Evolutionary conservation across 768 basidiomycete species (phyloP).

Genomic region (Hygrophorus pudorinus): DNA sequence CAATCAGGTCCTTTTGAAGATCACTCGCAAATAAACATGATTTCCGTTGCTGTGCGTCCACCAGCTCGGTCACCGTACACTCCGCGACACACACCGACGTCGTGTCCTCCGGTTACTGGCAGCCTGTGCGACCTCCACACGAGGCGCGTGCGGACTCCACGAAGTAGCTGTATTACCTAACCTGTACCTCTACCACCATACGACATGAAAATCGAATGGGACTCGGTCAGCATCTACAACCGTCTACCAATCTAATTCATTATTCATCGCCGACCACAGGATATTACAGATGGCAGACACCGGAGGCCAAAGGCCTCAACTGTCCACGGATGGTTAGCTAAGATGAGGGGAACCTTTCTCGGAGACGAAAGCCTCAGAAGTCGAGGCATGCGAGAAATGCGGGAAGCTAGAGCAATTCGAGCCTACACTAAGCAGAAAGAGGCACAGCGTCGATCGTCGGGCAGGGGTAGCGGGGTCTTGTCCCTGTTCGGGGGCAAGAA

Average conservation of each 20-base stretch:
- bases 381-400: slow-evolving; percentile 65
- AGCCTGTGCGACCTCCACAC: too few relatives aligned
- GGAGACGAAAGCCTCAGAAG: slow-evolving; percentile 51
- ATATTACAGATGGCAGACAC: slow-evolving; percentile 29
- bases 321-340: slow-evolving; percentile 73
- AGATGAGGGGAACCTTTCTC: slow-evolving; percentile 61
- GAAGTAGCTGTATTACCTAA: too few relatives aligned
- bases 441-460: slow-evolving; percentile 8
- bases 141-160: too few relatives aligned
- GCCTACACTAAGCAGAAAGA: slow-evolving; percentile 15
- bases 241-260: background rate
- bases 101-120: too few relatives aligned
- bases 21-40: too few relatives aligned
- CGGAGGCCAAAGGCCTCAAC: slow-evolving; percentile 39
- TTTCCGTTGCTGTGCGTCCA: too few relatives aligned
- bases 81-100: too few relatives aligned
- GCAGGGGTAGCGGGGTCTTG: slow-evolving; percentile 11
- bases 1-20: background rate
- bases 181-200: slow-evolving; percentile 8
- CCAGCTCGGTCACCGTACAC: too few relatives aligned
- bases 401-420: slow-evolving; percentile 30
- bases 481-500: slow-evolving; percentile 7
- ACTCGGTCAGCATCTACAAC: slow-evolving; percentile 22
- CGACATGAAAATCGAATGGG: slow-evolving; percentile 46
- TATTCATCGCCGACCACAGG: slow-evolving; percentile 12